phyloP scores from a whole-genome alignment of 2,329 filamentous ascomycete species.

The Samsoniella hepiali region DNA sequence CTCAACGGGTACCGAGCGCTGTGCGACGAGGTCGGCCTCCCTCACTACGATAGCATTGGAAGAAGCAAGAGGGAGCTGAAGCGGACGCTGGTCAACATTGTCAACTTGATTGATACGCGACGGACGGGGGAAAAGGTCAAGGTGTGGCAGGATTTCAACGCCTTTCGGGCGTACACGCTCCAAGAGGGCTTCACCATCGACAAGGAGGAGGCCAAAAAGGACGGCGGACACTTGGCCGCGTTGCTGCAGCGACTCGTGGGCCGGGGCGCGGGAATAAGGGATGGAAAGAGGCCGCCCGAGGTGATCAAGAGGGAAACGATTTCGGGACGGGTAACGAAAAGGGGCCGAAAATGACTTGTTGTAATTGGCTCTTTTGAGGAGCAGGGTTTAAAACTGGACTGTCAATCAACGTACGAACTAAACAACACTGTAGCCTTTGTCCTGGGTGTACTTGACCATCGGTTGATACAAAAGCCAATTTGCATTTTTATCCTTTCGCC shows the following conservation, averaged over 20 bases:
- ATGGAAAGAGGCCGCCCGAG: constrained; percentile 33
- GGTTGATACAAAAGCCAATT: no score
- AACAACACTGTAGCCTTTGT: no score
- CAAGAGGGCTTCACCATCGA: constrained; percentile 23
- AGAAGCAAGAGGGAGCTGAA: constrained; percentile 27
- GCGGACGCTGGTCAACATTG: constrained; percentile 31
- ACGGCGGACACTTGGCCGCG: constrained; percentile 24
- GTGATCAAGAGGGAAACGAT: not conserved
- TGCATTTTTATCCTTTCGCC: no score
- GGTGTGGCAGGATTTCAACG: constrained; percentile 29
- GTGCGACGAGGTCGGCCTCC: constrained; percentile 29
- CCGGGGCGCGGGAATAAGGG: constrained; percentile 45
- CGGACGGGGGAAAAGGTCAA: constrained; percentile 25
- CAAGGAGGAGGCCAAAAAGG: constrained; percentile 25
- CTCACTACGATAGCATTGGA: constrained; percentile 17
- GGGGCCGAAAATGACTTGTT: not conserved
- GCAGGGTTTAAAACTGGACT: no score
- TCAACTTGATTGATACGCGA: constrained; percentile 31
- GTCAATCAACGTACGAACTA: no score
- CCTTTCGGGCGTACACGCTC: constrained; percentile 27
- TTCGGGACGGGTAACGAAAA: not conserved
- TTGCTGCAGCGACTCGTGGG: constrained; percentile 23
- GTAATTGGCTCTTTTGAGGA: not conserved
- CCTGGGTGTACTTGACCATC: no score
- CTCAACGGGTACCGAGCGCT: constrained; percentile 28